Percentiles rank a stretch among this genome's conserved stretches.
Conservation (phyloP, 2,329 filamentous ascomycete genomes). For the Byssothecium circinans region DNA sequence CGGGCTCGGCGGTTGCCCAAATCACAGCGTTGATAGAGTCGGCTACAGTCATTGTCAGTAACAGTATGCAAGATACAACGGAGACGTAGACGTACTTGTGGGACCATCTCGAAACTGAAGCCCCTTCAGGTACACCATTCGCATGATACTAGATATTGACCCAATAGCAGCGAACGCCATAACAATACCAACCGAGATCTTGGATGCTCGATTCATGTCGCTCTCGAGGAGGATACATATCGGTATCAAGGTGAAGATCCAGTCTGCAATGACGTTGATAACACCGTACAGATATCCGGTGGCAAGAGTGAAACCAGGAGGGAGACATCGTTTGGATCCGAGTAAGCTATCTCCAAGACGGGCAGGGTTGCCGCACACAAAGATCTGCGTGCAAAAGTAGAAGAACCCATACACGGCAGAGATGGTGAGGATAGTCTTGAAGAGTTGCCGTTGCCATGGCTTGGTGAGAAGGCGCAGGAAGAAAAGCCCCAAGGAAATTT, state of each 20-base stretch:
- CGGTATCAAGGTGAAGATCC: conserved; percentile 40
- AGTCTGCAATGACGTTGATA: conserved; percentile 38
- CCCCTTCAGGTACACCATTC: conserved; percentile 36
- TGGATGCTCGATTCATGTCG: conserved; percentile 49
- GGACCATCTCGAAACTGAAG: conserved; percentile 15
- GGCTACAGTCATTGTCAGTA: conserved; percentile 20
- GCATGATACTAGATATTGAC: conserved; percentile 34
- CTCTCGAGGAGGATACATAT: conserved; percentile 42
- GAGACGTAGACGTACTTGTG: conserved; percentile 10
- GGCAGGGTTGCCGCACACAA: conserved; percentile 34
- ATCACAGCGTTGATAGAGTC: conserved; percentile 44
- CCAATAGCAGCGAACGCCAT: conserved; percentile 48
- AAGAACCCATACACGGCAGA: conserved; percentile 31
- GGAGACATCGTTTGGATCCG: conserved; percentile 25
- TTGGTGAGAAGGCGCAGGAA: conserved; percentile 39
- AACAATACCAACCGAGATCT: conserved; percentile 50
- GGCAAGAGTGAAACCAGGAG: conserved; percentile 21
- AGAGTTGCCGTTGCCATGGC: conserved; percentile 32
- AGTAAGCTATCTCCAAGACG: conserved; percentile 26
- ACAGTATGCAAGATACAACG: neutral
- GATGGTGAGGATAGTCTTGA: conserved; percentile 25
- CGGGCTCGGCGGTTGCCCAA: conserved; percentile 54
- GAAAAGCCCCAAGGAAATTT: conserved; percentile 44
- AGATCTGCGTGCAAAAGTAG: conserved; percentile 33
- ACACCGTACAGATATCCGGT: conserved; percentile 37